Percentiles rank a stretch among this genome's conserved stretches.
Conservation (phyloP, 225 moss, liverwort and hornwort genomes). For the Pleurozium schreberi region DNA sequence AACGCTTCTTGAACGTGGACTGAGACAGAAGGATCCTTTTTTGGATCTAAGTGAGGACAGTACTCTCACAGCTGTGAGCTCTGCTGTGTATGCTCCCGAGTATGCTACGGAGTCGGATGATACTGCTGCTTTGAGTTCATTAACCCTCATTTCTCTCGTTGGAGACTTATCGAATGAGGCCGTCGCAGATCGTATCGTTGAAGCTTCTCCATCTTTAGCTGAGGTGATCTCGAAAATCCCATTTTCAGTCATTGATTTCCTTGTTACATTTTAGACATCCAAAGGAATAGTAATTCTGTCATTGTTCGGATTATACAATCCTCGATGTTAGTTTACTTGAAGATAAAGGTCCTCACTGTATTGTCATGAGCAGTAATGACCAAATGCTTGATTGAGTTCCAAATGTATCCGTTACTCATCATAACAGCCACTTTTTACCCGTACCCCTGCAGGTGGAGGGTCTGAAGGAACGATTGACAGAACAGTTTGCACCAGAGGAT, state of each 20-base stretch:
- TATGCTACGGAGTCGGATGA: conserved; percentile 74
- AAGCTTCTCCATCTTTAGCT: conserved; percentile 50
- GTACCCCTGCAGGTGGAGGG: conserved; percentile 44
- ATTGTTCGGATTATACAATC: not conserved
- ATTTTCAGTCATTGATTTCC: not conserved
- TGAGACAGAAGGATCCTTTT: conserved; percentile 80
- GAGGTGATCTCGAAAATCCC: conserved; percentile 32
- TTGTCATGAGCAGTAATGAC: not conserved
- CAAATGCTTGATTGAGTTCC: not conserved
- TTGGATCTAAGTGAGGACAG: conserved; percentile 80
- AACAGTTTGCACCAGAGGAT: conserved; percentile 51
- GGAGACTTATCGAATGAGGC: conserved; percentile 77
- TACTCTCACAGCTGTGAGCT: conserved; percentile 55
- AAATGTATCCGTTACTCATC: not conserved
- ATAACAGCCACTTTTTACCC: not conserved
- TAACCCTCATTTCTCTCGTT: conserved; percentile 52
- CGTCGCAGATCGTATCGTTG: conserved; percentile 68
- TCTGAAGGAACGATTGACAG: conserved; percentile 60
- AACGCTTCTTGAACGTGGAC: not conserved
- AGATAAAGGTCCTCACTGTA: not conserved
- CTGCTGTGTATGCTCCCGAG: conserved; percentile 44
- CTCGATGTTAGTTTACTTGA: not conserved
- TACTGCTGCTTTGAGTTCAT: conserved; percentile 57
- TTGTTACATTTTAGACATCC: not conserved
- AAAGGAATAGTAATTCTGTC: not conserved